Conservation (phyloP, 2,329 filamentous ascomycete genomes). For the Myotisia sp. region DNA sequence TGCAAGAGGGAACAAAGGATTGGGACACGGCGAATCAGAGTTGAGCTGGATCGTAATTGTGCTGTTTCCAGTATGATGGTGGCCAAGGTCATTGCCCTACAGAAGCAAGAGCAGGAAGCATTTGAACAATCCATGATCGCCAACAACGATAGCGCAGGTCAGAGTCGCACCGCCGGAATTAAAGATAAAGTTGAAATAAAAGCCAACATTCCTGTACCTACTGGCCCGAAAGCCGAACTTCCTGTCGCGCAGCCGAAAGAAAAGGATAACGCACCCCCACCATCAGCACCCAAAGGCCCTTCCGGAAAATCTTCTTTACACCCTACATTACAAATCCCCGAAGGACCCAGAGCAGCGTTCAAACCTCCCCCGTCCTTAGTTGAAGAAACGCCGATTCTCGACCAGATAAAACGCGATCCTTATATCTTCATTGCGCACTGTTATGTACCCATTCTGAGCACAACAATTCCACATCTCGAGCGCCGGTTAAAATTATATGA, state of each 20-base stretch:
- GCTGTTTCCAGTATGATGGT: conserved; percentile 66
- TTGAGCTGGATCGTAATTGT: conserved; percentile 82
- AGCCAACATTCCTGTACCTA: background rate
- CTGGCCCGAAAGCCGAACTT: conserved; percentile 4
- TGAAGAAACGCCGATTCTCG: conserved; percentile 52
- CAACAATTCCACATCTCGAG: conserved; percentile 79
- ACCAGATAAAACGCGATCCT: conserved; percentile 60
- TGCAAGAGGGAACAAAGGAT: conserved; percentile 67
- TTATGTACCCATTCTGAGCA: conserved; percentile 71
- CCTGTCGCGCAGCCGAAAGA: background rate
- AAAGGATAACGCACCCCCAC: conserved; percentile 43
- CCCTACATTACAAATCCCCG: conserved; percentile 11
- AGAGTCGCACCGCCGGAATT: conserved; percentile 13
- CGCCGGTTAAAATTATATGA: conserved; percentile 72
- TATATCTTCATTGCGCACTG: conserved; percentile 83
- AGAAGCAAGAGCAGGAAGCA: conserved; percentile 28
- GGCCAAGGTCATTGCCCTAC: conserved; percentile 56
- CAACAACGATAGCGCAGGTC: conserved; percentile 10
- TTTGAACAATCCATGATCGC: conserved; percentile 12
- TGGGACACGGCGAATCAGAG: conserved; percentile 60
- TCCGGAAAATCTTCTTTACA: conserved; percentile 39
- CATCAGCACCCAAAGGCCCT: conserved; percentile 75
- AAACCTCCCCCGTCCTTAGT: conserved; percentile 38
- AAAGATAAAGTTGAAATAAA: conserved; percentile 3
- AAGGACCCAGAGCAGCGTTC: conserved; percentile 23